Percentiles rank a stretch among this genome's conserved stretches.
Conservation (phyloP, 176 grass and related monocot genomes). For the Carex myosuroides region DNA sequence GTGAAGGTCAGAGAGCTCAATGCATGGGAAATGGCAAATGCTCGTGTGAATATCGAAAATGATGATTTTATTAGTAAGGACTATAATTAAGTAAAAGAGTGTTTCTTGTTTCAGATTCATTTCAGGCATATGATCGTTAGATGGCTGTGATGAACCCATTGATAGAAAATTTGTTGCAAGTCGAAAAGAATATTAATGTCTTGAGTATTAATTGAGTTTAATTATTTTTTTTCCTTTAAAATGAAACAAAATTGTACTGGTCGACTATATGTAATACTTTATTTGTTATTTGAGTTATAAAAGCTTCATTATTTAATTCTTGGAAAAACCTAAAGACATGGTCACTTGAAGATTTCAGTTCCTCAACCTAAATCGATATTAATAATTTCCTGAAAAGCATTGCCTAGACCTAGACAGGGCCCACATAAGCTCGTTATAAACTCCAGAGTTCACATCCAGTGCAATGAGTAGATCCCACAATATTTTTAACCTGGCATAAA, state of each 20-base stretch:
- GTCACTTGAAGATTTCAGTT: not conserved
- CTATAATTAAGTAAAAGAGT: not conserved
- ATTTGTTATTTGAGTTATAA: no score
- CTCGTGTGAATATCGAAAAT: constrained; percentile 27
- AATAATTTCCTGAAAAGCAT: not conserved
- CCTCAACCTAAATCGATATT: not conserved
- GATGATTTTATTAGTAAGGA: constrained; percentile 10
- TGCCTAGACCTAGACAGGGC: no score
- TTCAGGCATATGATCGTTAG: not conserved
- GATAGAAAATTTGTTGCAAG: not conserved
- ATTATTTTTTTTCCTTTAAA: not conserved
- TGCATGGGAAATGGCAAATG: constrained; percentile 55
- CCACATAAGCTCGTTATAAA: no score
- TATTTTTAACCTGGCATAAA: no score
- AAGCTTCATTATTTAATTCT: no score
- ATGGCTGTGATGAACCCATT: not conserved
- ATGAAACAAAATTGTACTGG: not conserved
- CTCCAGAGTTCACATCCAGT: no score
- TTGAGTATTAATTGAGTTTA: not conserved
- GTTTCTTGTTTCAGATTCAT: not conserved
- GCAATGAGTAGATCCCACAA: no score
- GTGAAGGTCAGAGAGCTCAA: constrained; percentile 38
- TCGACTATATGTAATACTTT: not conserved
- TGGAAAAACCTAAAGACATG: no score
- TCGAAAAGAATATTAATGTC: not conserved